Base-by-base conservation (phyloP, 176 grass and related monocot genomes). In the Bonia amplexicaulis region DNA sequence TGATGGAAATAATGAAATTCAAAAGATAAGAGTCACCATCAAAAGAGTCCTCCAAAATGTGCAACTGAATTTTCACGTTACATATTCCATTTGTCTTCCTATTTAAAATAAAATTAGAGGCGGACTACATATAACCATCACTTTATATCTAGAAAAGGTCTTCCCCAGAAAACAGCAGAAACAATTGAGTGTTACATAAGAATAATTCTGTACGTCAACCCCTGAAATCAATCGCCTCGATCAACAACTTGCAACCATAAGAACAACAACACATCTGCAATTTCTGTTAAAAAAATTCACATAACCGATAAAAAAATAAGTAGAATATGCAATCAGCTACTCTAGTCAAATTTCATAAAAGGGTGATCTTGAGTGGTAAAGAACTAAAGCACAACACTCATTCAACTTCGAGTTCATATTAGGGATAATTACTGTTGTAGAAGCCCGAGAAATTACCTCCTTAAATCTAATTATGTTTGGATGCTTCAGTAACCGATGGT, bases 401-500 rank as follows among this genome's bases (percentile, higher is more conserved):
- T 26, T 46, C 42, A 45, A 22, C 17, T 53, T 81, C 23, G 7
- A 78, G 25, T 19, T 22, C 53, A 69, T 72, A 35, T 14, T 5
- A 89, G 26, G 19, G 26, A 76, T 14, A 47, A 26, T 46, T 66
- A 39, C 23, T 41, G 72, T 52, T 37, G n/a, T 59, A 41, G 16
- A 80, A 37, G 33, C 40, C 35, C 41, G 3, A 69, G 52, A 74
- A 71, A 54, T 80, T 98, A 98, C 95, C 95, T 98, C 95, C 80
- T 93, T 98, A 65, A 98, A 98, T 87, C 87, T 83, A 39, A 98
- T 76, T 71, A 98, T 98, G 84, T 98, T 90, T 57, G 92, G 95
- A 87, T 98, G 95, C 82, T 86, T 94, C 73, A 98, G 62, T 71
- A 89, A 97, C 63, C 95, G 88, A 75, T 97, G 95, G 62, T 97